These are phyloP conservation scores for Prosopis cineraria DNA, from an alignment of 306 rosid species.

Conservation along the genomic window DNA sequence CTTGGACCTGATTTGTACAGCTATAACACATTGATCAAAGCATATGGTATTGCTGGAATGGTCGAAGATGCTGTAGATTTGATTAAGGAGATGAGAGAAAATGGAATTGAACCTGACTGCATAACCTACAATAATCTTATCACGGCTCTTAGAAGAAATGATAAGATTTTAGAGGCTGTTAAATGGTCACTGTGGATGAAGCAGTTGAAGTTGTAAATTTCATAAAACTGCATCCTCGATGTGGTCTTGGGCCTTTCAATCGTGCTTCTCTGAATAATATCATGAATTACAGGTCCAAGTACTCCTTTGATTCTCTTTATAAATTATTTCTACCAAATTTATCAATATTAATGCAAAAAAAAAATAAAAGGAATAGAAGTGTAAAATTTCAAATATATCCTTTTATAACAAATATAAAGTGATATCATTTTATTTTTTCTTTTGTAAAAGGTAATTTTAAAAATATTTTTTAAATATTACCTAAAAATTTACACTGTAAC, in stretches of 20 bases:
- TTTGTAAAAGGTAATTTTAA: too few relatives aligned
- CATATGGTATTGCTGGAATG: constrained; percentile 94
- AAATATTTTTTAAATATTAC: too few relatives aligned
- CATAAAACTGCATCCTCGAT: constrained; percentile 17
- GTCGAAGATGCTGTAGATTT: constrained; percentile 79
- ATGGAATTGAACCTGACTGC: constrained; percentile 83
- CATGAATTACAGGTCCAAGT: constrained; percentile 22
- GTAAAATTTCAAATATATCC: too few relatives aligned
- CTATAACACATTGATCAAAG: constrained; percentile 90
- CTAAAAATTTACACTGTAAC: too few relatives aligned
- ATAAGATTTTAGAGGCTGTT: constrained; percentile 84
- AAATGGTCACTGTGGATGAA: constrained; percentile 99
- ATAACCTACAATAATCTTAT: constrained; percentile 74
- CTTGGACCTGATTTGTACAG: constrained; percentile 79
- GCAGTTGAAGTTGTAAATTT: constrained; percentile 68
- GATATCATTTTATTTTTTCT: too few relatives aligned
- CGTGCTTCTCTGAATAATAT: constrained; percentile 21
- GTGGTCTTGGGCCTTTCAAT: constrained; percentile 19
- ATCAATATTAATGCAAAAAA: too few relatives aligned
- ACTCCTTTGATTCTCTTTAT: too few relatives aligned
- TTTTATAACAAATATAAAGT: too few relatives aligned
- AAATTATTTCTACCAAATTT: too few relatives aligned
- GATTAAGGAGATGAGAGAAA: constrained; percentile 86
- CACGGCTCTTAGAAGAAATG: constrained; percentile 66
- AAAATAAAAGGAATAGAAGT: too few relatives aligned